Base-by-base conservation (phyloP, 2,329 filamentous ascomycete genomes). In the Diaporthe helianthi region DNA sequence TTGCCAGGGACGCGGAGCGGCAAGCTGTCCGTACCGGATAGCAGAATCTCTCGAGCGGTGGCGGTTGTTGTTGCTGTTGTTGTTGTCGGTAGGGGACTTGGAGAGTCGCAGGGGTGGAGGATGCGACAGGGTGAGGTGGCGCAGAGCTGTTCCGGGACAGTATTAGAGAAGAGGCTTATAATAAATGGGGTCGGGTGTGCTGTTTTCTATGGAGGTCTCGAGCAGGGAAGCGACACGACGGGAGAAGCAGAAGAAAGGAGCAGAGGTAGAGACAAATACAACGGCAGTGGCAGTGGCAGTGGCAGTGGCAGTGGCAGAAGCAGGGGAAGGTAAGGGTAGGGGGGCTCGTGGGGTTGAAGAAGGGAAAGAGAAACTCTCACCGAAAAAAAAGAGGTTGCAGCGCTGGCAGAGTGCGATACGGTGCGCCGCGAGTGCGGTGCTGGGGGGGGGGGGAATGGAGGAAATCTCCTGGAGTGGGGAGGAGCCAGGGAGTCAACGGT, bases 401-500 rank as follows among this genome's bases (percentile, higher is more conserved):
- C n/a, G 29, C 44, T 63, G 44, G 29, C 44, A 49, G 29, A 33
- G n/a, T 63, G 58, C 36, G 36, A 15, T 44, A 17, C 58, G 29
- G 26, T 63, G 58, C 58, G 44, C 17, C 49, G 58, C 44, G 44
- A 44, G 47, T 49, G 54, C 68, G 65, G 31, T 70, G 31, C 51
- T 54, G 63, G n/a, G 65, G 49, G 65, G 55, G 66, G 63, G n/a
- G 65, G 49, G 65, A 63, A 69, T 58, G 67, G 61, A 69, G 69
- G 69, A 71, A 71, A 71, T 71, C 69, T 71, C 61, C 67, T 63
- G 51, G 69, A 69, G 69, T 71, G 69, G 69, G 63, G 67, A 71
- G 67, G 54, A 36, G 60, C 54, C 69, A 71, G 69, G 69, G 69
- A 69, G 69, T 63, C 49, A 63, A 58, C 65, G 53, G 61, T 69